phyloP scores from a whole-genome alignment of 2,329 filamentous ascomycete species.

The Fusarium neocosmosporiellum region DNA sequence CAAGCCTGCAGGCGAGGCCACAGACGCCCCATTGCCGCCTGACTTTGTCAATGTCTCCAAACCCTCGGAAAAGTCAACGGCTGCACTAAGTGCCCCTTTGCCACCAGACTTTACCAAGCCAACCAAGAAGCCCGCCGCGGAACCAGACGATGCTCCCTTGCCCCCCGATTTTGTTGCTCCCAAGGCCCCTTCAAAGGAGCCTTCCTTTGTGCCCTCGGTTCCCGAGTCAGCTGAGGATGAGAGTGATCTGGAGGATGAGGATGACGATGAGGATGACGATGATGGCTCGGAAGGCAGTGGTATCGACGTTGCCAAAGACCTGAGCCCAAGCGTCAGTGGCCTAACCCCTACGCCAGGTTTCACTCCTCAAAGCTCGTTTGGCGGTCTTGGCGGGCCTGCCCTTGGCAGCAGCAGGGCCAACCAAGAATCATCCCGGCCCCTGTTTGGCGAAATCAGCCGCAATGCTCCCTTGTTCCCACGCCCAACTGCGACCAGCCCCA shows the following conservation, averaged over 20 bases:
- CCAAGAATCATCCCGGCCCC: slow-evolving; percentile 55
- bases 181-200: slow-evolving; percentile 46
- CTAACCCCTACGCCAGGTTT: slow-evolving; percentile 60
- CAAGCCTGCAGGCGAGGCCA: slow-evolving; percentile 22
- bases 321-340: slow-evolving; percentile 63
- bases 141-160: slow-evolving; percentile 52
- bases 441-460: slow-evolving; percentile 67
- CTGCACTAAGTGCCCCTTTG: slow-evolving; percentile 20
- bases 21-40: slow-evolving; percentile 48
- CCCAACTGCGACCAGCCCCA: slow-evolving; percentile 67
- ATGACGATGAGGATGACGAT: slow-evolving; percentile 59
- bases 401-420: slow-evolving; percentile 50
- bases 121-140: slow-evolving; percentile 26
- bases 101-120: slow-evolving; percentile 28
- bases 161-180: slow-evolving; percentile 53
- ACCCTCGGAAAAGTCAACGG: slow-evolving; percentile 20
- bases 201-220: slow-evolving; percentile 50
- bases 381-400: slow-evolving; percentile 56
- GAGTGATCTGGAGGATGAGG: slow-evolving; percentile 51
- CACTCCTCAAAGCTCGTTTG: slow-evolving; percentile 71
- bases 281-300: slow-evolving; percentile 69
- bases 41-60: slow-evolving; percentile 44
- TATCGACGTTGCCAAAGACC: slow-evolving; percentile 72
- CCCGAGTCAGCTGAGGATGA: slow-evolving; percentile 53
- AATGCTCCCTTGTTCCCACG: slow-evolving; percentile 66